Evolutionary conservation across 768 basidiomycete genomes (phyloP), one percentile per base, ranked within the genome.

Genomic region (Suillus bovinus): DNA sequence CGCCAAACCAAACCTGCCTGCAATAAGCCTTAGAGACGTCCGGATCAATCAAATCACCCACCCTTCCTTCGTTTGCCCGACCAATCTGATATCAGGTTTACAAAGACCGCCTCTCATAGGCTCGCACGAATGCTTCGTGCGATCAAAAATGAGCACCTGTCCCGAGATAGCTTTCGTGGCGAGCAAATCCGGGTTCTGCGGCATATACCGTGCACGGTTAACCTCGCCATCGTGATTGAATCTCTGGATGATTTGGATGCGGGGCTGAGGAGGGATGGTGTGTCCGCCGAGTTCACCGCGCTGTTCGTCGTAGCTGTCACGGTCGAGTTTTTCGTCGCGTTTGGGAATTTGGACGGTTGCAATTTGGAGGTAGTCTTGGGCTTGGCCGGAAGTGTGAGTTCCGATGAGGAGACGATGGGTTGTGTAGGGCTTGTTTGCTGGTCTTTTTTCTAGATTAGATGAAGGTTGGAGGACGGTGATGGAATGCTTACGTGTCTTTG

Each of bases 151-250:
- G 62, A 90, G 79, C 3, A 99, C 93, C 65, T 97, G 93, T 16
- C 96, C 97, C 7, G 85, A 87, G 9, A 94, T 85, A 24, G 95
- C 83, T 75, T 99, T 99, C 13, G 96, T 99, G 16, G 97, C 97
- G 67, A 99, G 91, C 67, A 99, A 76, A 77, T 99, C 93, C 2
- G 95, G 93, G 71, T 99, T 99, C 76, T 99, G 96, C 7, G 97
- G 97, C 96, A 99, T 99, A 75, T 99, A 99, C 58, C 97, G 87
- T 63, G 97, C 97, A 49, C 95, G 82, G 77, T 99, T 99, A 71
- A 99, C 93, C 74, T 99, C 97, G 46, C 94, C 93, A 5, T 84
- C 83, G 75, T 99, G 97, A 74, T 95, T 96, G 79, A 99, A 99
- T 67, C 85, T 88, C 74, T 99, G 97, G 36, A 88, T 91, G 75